Conservation (phyloP, 192 early-diverging fungal species). For the Coemansia sp. region DNA sequence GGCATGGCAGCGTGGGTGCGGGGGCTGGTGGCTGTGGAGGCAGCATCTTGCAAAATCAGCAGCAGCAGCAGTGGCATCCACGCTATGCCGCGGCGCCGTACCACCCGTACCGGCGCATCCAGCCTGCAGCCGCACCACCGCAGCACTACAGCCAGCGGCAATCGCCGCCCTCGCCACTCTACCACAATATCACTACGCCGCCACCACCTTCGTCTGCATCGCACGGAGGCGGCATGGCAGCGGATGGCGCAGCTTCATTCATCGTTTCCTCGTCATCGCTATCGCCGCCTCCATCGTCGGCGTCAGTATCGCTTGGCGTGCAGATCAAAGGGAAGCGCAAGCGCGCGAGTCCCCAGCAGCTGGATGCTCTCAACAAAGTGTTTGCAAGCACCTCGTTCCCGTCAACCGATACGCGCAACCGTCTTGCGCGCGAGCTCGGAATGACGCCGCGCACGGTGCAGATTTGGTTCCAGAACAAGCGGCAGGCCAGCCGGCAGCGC, state of each 20-base stretch:
- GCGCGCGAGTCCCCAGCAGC: slow-evolving; percentile 75
- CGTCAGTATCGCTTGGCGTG: not conserved
- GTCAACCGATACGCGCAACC: slow-evolving; percentile 74
- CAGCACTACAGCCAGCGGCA: not conserved
- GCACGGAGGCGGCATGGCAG: not conserved
- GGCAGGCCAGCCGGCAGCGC: slow-evolving; percentile 72
- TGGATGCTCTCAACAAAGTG: slow-evolving; percentile 72
- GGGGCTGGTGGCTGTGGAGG: not conserved
- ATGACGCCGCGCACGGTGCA: slow-evolving; percentile 93
- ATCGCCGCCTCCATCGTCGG: slow-evolving; percentile 15
- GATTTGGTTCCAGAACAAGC: slow-evolving; percentile 97
- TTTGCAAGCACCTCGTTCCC: slow-evolving; percentile 82
- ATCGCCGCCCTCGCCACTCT: not conserved
- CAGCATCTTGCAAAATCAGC: slow-evolving; percentile 1
- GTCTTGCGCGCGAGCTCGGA: slow-evolving; percentile 73
- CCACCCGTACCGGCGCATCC: slow-evolving; percentile 28
- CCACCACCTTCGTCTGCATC: not conserved
- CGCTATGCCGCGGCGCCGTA: not conserved
- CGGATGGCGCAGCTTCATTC: not conserved
- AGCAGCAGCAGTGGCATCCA: not conserved
- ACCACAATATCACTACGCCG: not conserved
- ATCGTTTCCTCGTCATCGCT: slow-evolving; percentile 8
- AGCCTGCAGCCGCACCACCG: not conserved
- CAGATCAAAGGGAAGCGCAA: slow-evolving; percentile 74
- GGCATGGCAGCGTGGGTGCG: no score